These are phyloP conservation scores for Nothopassalora personata DNA, from an alignment of 2,329 filamentous ascomycete genomes.

Conservation along the genomic window DNA sequence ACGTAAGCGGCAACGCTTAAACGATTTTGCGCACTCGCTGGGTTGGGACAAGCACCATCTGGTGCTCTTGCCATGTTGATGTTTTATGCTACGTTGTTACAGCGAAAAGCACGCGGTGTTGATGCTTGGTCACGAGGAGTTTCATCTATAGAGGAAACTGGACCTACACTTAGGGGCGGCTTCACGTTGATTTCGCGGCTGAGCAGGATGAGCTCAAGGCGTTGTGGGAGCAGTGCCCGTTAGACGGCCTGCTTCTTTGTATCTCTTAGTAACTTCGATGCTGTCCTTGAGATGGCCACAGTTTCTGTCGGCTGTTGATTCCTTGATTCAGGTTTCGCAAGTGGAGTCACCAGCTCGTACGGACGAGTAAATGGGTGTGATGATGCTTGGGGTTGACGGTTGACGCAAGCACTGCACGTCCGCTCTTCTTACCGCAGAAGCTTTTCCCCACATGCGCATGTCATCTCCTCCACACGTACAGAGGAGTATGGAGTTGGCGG, in stretches of 20 bases:
- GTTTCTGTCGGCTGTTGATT: not conserved
- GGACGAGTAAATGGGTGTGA: not conserved
- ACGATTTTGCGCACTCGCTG: constrained; percentile 2
- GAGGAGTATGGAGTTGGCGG: no score
- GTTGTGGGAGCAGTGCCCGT: not conserved
- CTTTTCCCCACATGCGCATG: not conserved
- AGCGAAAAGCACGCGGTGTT: constrained; percentile 6
- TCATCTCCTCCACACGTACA: not conserved
- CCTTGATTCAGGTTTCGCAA: not conserved
- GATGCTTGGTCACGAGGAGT: not conserved
- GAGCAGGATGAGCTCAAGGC: not conserved
- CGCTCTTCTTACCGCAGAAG: not conserved
- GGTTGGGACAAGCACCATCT: not conserved
- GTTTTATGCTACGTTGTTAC: not conserved
- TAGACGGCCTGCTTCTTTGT: not conserved
- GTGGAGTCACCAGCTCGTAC: not conserved
- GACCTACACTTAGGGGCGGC: not conserved
- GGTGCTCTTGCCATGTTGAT: not conserved
- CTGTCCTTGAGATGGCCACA: not conserved
- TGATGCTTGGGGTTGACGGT: not conserved
- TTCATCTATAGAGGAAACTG: not conserved
- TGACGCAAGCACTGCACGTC: not conserved
- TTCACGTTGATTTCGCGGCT: not conserved
- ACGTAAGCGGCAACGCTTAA: constrained; percentile 2
- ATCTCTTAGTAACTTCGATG: not conserved